Evolutionary conservation across 1,284 basidiomycete genomes (phyloP), one percentile per base, ranked within the genome.

Genomic region (Pterulicium gracile): DNA sequence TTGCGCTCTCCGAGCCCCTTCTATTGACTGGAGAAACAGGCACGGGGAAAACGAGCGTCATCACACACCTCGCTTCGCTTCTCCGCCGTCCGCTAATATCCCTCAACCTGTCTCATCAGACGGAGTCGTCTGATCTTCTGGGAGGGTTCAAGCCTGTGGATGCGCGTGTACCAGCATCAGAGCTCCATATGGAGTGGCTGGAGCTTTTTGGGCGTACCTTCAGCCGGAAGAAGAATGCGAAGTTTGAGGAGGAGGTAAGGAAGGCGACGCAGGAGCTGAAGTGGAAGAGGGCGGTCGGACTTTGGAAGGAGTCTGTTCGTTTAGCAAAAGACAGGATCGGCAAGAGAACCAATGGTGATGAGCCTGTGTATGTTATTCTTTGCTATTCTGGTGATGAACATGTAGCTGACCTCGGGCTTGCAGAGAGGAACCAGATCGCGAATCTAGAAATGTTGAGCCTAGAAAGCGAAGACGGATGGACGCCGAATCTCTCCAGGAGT

Each of bases 21-120:
- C 74, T 99, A 1, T 75, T 98, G 17, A 94, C 95, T 0, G 96
- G 96, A 47, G 96, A 99, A 69, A 99, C 96, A 0, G 96, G 96
- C 36, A 99, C 96, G 1, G 96, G 96, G 27, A 99, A 99, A 66
- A 99, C 96, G 1, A 96, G 93, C 40, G 77, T 84, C 2, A 79
- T 98, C 15, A 90, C 93, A 18, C 82, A 96, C 55, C 74, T 98
- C 18, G 88, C 96, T 15, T 73, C 80, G 3, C 65, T 89, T n/a
- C 73, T 96, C 22, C 77, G 77, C 14, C 79, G 81, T 27, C 81
- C 84, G 0, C 73, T 98, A 36, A 76, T 91, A 36, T 91, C 91
- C 0, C 76, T 98, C 52, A 99, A 99, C 59, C 63, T 98, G 57
- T 96, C 92, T 1, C 94, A 96, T 57, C 96, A 99, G 65, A 97